These are phyloP conservation scores for Cydonia oblonga DNA, from an alignment of 331 rosid genomes.

Conservation along the genomic window DNA sequence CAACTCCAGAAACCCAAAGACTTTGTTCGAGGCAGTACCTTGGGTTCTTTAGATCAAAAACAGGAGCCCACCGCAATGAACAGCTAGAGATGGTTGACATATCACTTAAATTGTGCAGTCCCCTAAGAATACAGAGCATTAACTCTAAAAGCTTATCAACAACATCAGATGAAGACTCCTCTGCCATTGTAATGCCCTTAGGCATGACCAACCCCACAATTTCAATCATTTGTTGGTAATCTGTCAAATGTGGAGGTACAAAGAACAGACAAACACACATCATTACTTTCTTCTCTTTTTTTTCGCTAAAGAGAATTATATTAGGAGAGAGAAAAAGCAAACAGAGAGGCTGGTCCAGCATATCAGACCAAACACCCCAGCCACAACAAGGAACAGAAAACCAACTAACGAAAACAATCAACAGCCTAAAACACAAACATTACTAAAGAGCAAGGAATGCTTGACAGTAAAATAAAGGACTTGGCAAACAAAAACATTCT, in stretches of 20 bases:
- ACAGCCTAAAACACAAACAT: not conserved
- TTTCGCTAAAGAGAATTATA: too few relatives aligned
- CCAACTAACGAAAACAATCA: too few relatives aligned
- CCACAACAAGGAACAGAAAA: too few relatives aligned
- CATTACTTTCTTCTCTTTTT: not conserved
- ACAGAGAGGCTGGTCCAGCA: too few relatives aligned
- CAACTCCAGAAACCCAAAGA: slow-evolving; percentile 7
- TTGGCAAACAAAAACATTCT: slow-evolving; percentile 3
- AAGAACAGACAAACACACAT: not conserved
- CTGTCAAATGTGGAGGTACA: slow-evolving; percentile 30
- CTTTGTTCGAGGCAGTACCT: slow-evolving; percentile 35
- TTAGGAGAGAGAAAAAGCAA: too few relatives aligned
- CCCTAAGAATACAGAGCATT: slow-evolving; percentile 57
- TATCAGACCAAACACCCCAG: too few relatives aligned
- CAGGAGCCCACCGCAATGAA: slow-evolving; percentile 69
- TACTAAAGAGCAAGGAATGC: not conserved
- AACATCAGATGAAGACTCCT: slow-evolving; percentile 31
- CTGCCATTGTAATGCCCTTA: slow-evolving; percentile 23
- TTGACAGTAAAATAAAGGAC: not conserved
- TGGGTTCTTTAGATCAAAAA: slow-evolving; percentile 38
- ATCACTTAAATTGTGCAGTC: slow-evolving; percentile 36
- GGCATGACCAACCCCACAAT: slow-evolving; percentile 31
- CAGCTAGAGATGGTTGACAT: slow-evolving; percentile 40
- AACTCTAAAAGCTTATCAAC: slow-evolving; percentile 46
- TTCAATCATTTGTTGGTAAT: slow-evolving; percentile 49